Base-by-base conservation (phyloP, 768 basidiomycete genomes). In the Suillus occidentalis region DNA sequence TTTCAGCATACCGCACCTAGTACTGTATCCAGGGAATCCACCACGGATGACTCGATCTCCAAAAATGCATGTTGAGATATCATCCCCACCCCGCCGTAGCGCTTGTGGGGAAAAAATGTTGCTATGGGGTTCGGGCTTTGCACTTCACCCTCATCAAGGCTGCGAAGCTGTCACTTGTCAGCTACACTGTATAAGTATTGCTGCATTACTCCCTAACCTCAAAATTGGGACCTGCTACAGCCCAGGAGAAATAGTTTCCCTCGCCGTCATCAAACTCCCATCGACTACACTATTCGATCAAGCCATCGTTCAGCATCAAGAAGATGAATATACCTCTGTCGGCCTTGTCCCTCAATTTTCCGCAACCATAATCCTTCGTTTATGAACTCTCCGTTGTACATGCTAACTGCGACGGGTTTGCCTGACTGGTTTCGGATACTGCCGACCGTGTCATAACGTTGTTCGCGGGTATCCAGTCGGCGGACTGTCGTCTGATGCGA, bases 31-130 rank as follows among this genome's bases (percentile, higher is more conserved):
- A 79, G 42, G 7, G 77, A 75, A 25, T 76, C 73, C 60, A 76
- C 25, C 20, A 73, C 69, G n/a, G 70, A 71, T 39, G 72, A 64
- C 49, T 77, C 72, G 16, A 81, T 66, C 45, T 81, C 79, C 42
- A 81, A 53, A 63, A 76, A 78, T 42, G 79, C 78, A 12, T 74
- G 64, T 39, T 76, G 71, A 40, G 76, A 78, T 68, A 81, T 76
- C 60, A 71, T 69, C 14, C 79, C 72, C 4, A 81, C 70, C 43
- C 71, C 64, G 64, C 77, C 52, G 64, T 74, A 74, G 4, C 81
- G 74, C 64, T 73, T 76, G 66, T 80, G 73, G 50, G 65, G 72
- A 63, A 75, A 70, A 65, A 75, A 80, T 12, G 74, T 72, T 4
- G 73, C 81, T 14, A 81, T 69, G 1, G 79, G 73, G 28, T 70